phyloP scores from a whole-genome alignment of 2,329 filamentous ascomycete genomes.

The Alternaria rosae region DNA sequence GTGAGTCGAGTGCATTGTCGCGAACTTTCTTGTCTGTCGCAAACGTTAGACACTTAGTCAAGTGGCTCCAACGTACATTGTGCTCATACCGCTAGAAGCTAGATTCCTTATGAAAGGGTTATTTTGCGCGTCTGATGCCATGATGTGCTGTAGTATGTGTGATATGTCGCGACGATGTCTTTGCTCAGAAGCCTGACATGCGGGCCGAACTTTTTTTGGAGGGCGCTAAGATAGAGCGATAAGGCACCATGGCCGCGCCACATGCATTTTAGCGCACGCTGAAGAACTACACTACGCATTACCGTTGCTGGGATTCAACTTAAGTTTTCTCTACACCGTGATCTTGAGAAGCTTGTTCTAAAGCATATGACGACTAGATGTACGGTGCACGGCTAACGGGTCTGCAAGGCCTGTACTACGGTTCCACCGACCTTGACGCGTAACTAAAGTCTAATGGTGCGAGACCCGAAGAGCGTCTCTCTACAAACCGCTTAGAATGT shows the following conservation, averaged over 20 bases:
- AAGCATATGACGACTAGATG: not conserved
- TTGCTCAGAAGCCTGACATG: constrained; percentile 5
- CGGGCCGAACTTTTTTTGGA: constrained; percentile 34
- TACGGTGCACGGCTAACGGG: too few relatives aligned
- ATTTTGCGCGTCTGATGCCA: constrained; percentile 54
- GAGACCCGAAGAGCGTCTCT: not conserved
- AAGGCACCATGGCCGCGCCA: constrained; percentile 10
- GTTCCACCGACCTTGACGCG: not conserved
- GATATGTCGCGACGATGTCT: constrained; percentile 4
- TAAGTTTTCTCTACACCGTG: too few relatives aligned
- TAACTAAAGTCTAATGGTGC: not conserved
- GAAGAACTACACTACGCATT: not conserved
- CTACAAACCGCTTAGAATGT: too few relatives aligned
- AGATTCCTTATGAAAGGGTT: constrained; percentile 82
- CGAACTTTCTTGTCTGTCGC: constrained; percentile 76
- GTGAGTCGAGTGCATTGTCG: constrained; percentile 76
- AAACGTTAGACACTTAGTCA: constrained; percentile 12
- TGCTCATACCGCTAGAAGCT: constrained; percentile 76
- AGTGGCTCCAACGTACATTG: not conserved
- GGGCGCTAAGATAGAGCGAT: constrained; percentile 25
- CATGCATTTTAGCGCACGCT: not conserved
- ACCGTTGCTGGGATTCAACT: too few relatives aligned
- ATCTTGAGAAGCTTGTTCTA: not conserved
- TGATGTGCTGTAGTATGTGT: constrained; percentile 12
- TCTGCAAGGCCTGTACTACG: too few relatives aligned